These are phyloP conservation scores for Populus pruinosa DNA, from an alignment of 345 rosid genomes.

Conservation along the genomic window DNA sequence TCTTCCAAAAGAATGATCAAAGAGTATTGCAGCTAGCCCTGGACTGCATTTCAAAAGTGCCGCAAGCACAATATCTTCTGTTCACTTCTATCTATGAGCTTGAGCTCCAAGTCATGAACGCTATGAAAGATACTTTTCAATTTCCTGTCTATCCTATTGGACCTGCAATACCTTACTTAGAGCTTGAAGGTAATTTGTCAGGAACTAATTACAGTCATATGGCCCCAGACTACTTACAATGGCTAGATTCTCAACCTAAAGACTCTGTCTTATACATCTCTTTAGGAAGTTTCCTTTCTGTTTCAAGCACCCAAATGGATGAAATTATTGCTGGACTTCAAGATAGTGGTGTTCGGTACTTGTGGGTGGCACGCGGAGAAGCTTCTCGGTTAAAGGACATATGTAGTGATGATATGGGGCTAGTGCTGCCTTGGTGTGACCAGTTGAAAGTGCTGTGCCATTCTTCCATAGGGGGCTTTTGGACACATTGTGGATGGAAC, in stretches of 20 bases:
- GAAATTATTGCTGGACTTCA: constrained; percentile 36
- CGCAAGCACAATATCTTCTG: constrained; percentile 47
- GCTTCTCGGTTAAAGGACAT: constrained; percentile 7
- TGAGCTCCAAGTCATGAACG: constrained; percentile 39
- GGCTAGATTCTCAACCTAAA: constrained; percentile 39
- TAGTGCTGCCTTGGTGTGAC: constrained; percentile 51
- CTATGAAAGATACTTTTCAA: constrained; percentile 13
- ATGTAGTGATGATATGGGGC: not conserved
- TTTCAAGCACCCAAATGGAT: constrained; percentile 33
- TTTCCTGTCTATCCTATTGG: constrained; percentile 36
- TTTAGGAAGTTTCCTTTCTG: constrained; percentile 42
- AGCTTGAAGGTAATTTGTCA: not conserved
- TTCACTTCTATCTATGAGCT: constrained; percentile 49
- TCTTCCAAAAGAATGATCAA: constrained; percentile 17
- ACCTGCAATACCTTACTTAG: constrained; percentile 38
- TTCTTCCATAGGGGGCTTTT: constrained; percentile 52
- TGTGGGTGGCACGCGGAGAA: constrained; percentile 48
- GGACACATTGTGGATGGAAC: constrained; percentile 69
- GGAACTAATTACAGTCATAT: too few species aligned
- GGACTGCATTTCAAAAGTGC: constrained; percentile 41
- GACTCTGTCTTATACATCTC: constrained; percentile 43
- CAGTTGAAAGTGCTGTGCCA: constrained; percentile 54
- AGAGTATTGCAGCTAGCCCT: constrained; percentile 27
- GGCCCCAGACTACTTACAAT: constrained; percentile 13
- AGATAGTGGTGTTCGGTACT: constrained; percentile 29